A percentile compares a stretch with the other conserved stretches of the same genome.
Conservation (phyloP, 768 basidiomycete genomes). For the Russula dissimulans region DNA sequence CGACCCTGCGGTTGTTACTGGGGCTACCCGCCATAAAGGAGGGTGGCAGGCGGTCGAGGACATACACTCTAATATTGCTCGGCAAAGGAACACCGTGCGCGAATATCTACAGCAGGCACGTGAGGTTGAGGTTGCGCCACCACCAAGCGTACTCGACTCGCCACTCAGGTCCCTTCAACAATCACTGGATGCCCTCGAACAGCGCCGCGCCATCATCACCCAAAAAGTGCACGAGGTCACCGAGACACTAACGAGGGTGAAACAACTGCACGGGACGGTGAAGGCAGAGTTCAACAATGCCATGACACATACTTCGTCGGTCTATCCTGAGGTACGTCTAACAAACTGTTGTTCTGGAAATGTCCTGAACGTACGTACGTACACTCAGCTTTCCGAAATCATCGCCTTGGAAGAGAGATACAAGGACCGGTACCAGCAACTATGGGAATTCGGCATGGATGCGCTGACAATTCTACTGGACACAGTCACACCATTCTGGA, state of each 20-base stretch:
- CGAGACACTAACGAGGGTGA: conserved; percentile 42
- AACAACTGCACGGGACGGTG: conserved; percentile 42
- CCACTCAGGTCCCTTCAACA: conserved; percentile 43
- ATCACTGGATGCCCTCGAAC: conserved; percentile 42
- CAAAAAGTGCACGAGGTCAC: conserved; percentile 41
- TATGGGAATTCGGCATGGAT: conserved; percentile 78
- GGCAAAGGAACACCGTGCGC: conserved; percentile 41
- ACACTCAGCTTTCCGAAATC: conserved; percentile 53
- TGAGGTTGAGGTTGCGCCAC: conserved; percentile 22
- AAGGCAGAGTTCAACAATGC: conserved; percentile 61
- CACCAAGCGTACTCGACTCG: conserved; percentile 37
- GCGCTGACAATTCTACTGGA: conserved; percentile 67
- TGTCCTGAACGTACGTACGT: conserved; percentile 1
- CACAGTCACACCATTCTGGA: conserved; percentile 71
- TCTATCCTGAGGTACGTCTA: conserved; percentile 62
- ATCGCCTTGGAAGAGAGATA: conserved; percentile 70
- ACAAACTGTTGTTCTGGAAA: neutral
- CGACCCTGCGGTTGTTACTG: conserved; percentile 69
- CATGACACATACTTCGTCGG: conserved; percentile 56
- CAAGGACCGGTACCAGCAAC: conserved; percentile 67
- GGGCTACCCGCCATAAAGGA: conserved; percentile 47
- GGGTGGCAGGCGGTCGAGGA: conserved; percentile 75
- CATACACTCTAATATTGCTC: conserved; percentile 50
- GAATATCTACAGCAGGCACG: conserved; percentile 10
- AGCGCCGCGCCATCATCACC: conserved; percentile 36